These are phyloP conservation scores for Mercurialis annua DNA, from an alignment of 345 rosid species.

Conservation along the genomic window DNA sequence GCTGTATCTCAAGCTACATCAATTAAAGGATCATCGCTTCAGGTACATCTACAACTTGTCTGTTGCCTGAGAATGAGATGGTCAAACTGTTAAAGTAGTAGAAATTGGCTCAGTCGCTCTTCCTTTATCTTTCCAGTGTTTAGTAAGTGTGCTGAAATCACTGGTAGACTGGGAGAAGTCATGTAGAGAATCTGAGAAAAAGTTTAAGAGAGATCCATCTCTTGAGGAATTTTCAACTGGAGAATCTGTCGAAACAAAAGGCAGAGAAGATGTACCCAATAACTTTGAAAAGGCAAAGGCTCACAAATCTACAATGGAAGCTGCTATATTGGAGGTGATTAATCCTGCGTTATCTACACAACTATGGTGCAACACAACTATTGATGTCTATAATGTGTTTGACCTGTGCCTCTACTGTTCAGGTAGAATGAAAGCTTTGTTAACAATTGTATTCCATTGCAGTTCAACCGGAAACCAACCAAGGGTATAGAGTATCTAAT, in stretches of 20 bases:
- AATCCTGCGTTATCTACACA: conserved; percentile 9
- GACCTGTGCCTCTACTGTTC: conserved; percentile 2
- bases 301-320: conserved; percentile 92
- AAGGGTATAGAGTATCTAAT: conserved; percentile 76
- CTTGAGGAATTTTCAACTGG: conserved; percentile 35
- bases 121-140: conserved; percentile 56
- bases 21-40: conserved; percentile 80
- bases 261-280: conserved; percentile 67
- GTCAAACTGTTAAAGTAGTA: conserved; percentile 19
- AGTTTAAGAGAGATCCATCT: conserved; percentile 38
- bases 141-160: conserved; percentile 83
- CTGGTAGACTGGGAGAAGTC: conserved; percentile 92
- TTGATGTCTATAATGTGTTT: neutral
- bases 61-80: conserved; percentile 9
- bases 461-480: conserved; percentile 86
- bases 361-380: neutral
- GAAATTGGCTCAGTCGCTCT: conserved; percentile 25
- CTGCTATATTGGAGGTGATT: conserved; percentile 80
- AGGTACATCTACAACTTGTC: conserved; percentile 48
- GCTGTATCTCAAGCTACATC: conserved; percentile 71
- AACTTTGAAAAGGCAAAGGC: conserved; percentile 95
- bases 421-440: conserved; percentile 19
- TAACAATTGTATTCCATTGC: conserved; percentile 34
- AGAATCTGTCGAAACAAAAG: conserved; percentile 49
- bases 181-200: conserved; percentile 45